Evolutionary conservation across 2,329 filamentous ascomycete species (phyloP).

Genomic region (Exserohilum rostratum): DNA sequence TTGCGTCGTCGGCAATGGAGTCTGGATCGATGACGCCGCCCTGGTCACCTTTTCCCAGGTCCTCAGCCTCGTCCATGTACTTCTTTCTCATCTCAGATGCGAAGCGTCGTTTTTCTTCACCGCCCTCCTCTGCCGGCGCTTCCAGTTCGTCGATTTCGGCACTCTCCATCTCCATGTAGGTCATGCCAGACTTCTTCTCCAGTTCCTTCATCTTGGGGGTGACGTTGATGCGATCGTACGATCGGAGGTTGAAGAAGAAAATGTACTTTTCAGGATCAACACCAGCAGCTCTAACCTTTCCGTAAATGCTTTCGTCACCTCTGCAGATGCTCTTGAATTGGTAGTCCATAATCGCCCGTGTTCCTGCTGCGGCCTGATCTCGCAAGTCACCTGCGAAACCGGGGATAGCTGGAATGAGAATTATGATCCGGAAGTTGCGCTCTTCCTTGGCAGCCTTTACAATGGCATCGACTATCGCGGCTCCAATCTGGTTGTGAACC

Average conservation of each 20-base stretch:
- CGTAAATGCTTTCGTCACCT: slow-evolving; percentile 89
- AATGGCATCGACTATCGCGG: slow-evolving; percentile 88
- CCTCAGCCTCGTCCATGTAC: slow-evolving; percentile 53
- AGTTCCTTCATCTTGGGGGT: slow-evolving; percentile 74
- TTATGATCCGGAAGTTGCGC: slow-evolving; percentile 88
- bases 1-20: slow-evolving; percentile 77
- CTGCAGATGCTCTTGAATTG: slow-evolving; percentile 96
- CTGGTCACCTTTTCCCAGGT: slow-evolving; percentile 48
- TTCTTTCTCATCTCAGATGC: slow-evolving; percentile 54
- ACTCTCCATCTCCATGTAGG: slow-evolving; percentile 84
- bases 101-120: slow-evolving; percentile 50
- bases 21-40: slow-evolving; percentile 61
- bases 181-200: slow-evolving; percentile 81
- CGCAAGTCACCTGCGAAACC: slow-evolving; percentile 92
- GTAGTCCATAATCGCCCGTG: slow-evolving; percentile 93
- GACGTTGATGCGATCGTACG: slow-evolving; percentile 89
- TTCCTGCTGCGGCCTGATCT: slow-evolving; percentile 81
- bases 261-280: slow-evolving; percentile 80
- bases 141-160: slow-evolving; percentile 90
- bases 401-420: slow-evolving; percentile 88
- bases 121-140: slow-evolving; percentile 48
- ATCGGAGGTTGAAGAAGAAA: slow-evolving; percentile 91
- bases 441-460: slow-evolving; percentile 79
- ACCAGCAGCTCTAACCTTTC: slow-evolving; percentile 73
- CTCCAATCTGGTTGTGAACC: slow-evolving; percentile 85